Percentiles rank a stretch among this genome's conserved stretches.
Evolutionary conservation across 1,284 basidiomycete species (phyloP).

Genomic region (Puccinia hordei): DNA sequence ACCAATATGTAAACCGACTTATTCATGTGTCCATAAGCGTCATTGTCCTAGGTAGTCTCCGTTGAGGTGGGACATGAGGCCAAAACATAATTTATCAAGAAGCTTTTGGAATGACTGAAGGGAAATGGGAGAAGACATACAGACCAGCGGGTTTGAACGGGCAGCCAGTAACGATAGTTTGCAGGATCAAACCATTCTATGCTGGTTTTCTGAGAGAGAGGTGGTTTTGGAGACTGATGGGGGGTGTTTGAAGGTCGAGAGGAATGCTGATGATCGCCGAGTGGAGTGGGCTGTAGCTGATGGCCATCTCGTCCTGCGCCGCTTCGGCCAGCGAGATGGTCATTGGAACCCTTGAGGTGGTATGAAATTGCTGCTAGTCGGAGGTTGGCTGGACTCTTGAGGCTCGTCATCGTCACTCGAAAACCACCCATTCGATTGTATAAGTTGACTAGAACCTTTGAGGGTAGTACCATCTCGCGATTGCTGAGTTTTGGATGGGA

Average conservation of each 20-base stretch:
- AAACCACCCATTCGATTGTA: too few species aligned
- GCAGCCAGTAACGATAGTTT: slow-evolving; percentile 37
- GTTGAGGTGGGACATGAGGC: not conserved
- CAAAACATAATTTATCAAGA: not conserved
- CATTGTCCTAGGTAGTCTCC: slow-evolving; percentile 34
- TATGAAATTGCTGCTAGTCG: not conserved
- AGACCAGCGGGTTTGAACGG: slow-evolving; percentile 44
- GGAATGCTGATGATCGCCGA: not conserved
- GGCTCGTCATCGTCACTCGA: not conserved
- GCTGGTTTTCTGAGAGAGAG: not conserved
- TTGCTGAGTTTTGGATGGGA: too few species aligned
- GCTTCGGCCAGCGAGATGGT: too few species aligned
- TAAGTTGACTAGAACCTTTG: too few species aligned
- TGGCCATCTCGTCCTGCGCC: too few species aligned
- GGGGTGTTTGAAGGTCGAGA: not conserved
- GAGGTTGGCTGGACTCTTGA: not conserved
- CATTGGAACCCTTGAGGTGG: not conserved
- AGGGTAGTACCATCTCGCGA: too few species aligned
- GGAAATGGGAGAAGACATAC: slow-evolving; percentile 2
- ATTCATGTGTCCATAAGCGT: slow-evolving; percentile 47
- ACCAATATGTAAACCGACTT: slow-evolving; percentile 11
- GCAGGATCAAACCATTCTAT: not conserved
- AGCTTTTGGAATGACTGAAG: not conserved
- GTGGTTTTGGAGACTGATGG: not conserved
- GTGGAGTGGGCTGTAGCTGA: not conserved